phyloP scores from a whole-genome alignment of 2,329 filamentous ascomycete species.

The Apiospora arundinis region DNA sequence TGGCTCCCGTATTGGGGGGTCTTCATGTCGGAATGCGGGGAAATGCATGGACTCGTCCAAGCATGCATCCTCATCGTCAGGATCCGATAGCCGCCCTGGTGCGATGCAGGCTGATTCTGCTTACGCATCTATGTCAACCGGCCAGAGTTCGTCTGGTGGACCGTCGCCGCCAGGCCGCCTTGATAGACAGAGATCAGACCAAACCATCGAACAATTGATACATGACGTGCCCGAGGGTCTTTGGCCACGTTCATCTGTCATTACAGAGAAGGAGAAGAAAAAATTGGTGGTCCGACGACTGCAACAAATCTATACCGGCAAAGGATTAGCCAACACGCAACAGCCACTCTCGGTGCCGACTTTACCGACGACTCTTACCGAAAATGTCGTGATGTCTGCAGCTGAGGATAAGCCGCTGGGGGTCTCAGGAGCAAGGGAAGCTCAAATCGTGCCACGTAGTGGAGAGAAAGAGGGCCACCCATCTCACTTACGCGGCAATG shows the following conservation, averaged over 20 bases:
- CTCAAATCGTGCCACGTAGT: conserved; percentile 49
- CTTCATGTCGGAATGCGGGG: conserved; percentile 50
- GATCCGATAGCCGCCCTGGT: conserved; percentile 47
- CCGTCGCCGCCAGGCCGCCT: conserved; percentile 44
- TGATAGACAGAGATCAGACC: conserved; percentile 51
- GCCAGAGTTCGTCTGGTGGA: conserved; percentile 51
- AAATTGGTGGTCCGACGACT: conserved; percentile 77
- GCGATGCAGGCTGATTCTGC: conserved; percentile 65
- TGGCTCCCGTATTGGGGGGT: conserved; percentile 48
- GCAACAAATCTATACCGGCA: conserved; percentile 84
- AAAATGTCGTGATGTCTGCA: conserved; percentile 39
- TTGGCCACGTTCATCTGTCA: conserved; percentile 63
- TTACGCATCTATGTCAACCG: conserved; percentile 70
- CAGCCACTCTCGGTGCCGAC: conserved; percentile 40
- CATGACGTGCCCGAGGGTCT: conserved; percentile 75
- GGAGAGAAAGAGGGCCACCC: conserved; percentile 46
- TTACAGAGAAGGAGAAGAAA: conserved; percentile 78
- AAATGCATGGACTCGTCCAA: conserved; percentile 56
- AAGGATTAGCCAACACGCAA: conserved; percentile 50
- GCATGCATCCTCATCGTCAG: conserved; percentile 58
- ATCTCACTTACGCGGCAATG: too few relatives aligned
- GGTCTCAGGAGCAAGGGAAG: conserved; percentile 53
- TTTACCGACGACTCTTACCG: conserved; percentile 34
- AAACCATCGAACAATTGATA: conserved; percentile 72
- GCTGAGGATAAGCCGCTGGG: conserved; percentile 40